These are phyloP conservation scores for Lichtheimia ramosa DNA, from an alignment of 371 early-diverging fungal genomes.

Conservation along the genomic window DNA sequence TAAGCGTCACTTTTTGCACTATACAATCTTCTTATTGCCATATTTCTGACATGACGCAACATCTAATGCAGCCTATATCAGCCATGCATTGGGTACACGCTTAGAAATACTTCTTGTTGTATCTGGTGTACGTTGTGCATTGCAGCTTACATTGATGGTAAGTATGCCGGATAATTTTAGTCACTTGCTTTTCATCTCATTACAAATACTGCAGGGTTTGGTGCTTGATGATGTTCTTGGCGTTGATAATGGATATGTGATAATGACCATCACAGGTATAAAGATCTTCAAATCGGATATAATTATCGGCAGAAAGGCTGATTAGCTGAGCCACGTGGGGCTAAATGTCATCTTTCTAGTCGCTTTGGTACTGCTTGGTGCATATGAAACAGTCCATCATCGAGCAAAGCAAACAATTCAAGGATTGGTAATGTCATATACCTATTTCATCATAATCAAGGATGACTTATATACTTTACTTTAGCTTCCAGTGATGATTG, in stretches of 20 bases:
- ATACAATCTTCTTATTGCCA: neutral
- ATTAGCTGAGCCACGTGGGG: too few species aligned
- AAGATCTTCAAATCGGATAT: neutral
- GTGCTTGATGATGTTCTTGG: constrained; percentile 9
- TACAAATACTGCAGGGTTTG: constrained; percentile 2
- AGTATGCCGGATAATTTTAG: neutral
- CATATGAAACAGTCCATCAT: constrained; percentile 13
- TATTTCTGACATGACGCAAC: neutral
- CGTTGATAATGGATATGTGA: constrained; percentile 1
- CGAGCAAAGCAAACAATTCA: constrained; percentile 1
- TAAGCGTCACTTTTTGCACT: neutral
- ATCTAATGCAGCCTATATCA: constrained; percentile 3
- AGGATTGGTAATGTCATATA: constrained; percentile 3
- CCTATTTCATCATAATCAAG: neutral
- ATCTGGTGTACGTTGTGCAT: constrained; percentile 12
- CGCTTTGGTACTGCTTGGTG: constrained; percentile 9
- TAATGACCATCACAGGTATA: constrained; percentile 10
- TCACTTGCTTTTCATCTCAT: neutral
- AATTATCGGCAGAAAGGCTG: too few species aligned
- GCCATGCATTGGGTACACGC: constrained; percentile 3
- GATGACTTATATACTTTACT: neutral
- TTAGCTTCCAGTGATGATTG: constrained; percentile 50
- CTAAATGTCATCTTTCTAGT: neutral
- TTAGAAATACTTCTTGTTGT: constrained; percentile 6
- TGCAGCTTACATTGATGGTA: constrained; percentile 13